Conservation (phyloP, 192 early-diverging fungal species). For the Oehlia diaphana region DNA sequence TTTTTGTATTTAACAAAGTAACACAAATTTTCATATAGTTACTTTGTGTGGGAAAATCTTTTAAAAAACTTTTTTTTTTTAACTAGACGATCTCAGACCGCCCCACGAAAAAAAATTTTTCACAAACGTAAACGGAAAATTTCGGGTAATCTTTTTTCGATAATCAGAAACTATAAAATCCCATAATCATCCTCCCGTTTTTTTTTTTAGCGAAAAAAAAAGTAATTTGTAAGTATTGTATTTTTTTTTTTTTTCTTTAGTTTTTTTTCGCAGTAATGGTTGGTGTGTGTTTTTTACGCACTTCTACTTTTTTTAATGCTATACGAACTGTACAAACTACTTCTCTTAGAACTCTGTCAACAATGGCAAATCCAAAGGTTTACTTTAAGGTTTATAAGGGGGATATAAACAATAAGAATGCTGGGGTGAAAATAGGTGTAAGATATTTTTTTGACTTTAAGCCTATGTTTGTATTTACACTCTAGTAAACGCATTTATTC, state of each 20-base stretch:
- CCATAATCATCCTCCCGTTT: too few species aligned
- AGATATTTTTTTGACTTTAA: constrained; percentile 27
- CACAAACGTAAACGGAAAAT: too few species aligned
- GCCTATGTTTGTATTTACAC: constrained; percentile 19
- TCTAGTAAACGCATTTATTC: constrained; percentile 2
- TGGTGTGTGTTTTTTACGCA: not conserved
- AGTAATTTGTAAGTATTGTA: not conserved
- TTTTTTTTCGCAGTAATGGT: not conserved
- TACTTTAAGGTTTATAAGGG: not conserved
- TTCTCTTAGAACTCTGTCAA: constrained; percentile 4
- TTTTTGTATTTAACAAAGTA: too few species aligned
- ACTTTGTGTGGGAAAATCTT: too few species aligned
- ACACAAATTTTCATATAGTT: too few species aligned
- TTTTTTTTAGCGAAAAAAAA: not conserved
- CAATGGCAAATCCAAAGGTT: constrained; percentile 4
- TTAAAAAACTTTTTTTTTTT: too few species aligned
- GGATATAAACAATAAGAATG: too few species aligned
- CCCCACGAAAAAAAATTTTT: too few species aligned
- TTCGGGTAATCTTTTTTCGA: too few species aligned
- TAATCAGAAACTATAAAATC: too few species aligned
- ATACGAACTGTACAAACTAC: not conserved
- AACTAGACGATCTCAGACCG: too few species aligned
- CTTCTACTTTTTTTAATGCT: not conserved
- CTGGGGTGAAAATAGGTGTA: constrained; percentile 34
- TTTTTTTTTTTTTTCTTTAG: not conserved